These are phyloP conservation scores for Pittosporum tobira DNA, from an alignment of 129 eudicot species.

Conservation along the genomic window DNA sequence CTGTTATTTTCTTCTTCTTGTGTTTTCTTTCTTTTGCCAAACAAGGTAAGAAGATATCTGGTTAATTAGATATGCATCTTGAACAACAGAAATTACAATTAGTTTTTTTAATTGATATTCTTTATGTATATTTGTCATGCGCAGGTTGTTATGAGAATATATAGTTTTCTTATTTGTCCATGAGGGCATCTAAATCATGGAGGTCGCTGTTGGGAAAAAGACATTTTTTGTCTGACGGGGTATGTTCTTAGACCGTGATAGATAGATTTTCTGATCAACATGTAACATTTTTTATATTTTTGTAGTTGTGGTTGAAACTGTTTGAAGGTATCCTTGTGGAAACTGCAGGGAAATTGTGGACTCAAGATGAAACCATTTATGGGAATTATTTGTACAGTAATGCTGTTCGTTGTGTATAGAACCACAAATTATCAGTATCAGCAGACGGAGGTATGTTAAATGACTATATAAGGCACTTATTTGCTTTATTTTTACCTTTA, in stretches of 20 bases:
- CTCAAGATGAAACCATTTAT: slow-evolving; percentile 62
- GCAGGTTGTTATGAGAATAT: slow-evolving; percentile 41
- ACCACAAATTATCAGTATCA: slow-evolving; percentile 80
- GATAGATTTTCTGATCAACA: slow-evolving; percentile 1
- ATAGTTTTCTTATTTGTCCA: slow-evolving; percentile 30
- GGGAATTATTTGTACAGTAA: slow-evolving; percentile 66
- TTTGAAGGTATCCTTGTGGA: slow-evolving; percentile 4
- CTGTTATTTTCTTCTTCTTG: too few species aligned
- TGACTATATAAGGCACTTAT: too few species aligned
- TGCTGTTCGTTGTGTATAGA: slow-evolving; percentile 87
- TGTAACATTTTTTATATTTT: neutral
- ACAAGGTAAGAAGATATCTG: too few species aligned
- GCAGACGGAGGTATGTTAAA: slow-evolving; percentile 68
- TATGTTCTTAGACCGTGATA: slow-evolving; percentile 18
- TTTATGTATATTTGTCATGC: slow-evolving; percentile 7
- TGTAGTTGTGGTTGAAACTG: neutral
- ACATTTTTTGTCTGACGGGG: slow-evolving; percentile 46
- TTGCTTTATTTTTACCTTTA: neutral
- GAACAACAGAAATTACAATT: too few species aligned
- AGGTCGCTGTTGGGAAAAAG: slow-evolving; percentile 51
- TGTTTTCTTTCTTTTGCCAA: too few species aligned
- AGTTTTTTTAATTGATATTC: too few species aligned
- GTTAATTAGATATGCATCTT: too few species aligned
- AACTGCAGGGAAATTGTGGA: slow-evolving; percentile 52
- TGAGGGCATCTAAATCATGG: slow-evolving; percentile 66